Evolutionary conservation across 176 grass and related monocot species (phyloP), one percentile per base, ranked within the genome.

Genomic region (Phragmites australis): DNA sequence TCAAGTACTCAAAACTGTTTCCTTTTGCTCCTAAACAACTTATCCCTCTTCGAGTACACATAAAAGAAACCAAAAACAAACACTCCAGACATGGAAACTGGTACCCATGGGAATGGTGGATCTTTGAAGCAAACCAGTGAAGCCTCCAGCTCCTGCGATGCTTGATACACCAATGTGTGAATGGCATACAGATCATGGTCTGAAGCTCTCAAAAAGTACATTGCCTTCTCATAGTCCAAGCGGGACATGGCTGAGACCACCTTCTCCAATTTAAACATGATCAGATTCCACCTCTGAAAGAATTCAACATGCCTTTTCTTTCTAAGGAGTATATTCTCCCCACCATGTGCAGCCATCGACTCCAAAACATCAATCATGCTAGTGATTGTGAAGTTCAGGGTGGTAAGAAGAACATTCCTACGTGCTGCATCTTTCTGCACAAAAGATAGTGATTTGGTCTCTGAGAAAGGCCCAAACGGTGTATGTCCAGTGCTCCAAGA

Each of bases 281-380:
- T 87, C 72, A 95, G 72, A 83, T 99, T 99, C 92, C 92, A 95
- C 87, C 96, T 99, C 46, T 99, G 96, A 81, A 86, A 75, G 89
- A 99, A 95, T 80, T 91, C 88, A 70, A 88, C 88, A 84, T 88
- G 63, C 84, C 86, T 91, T 85, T 93, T 99, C 83, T 94, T 93
- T 68, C 90, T 87, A 52, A 91, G 86, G 53, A 99, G 81, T 78
- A 94, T 95, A 65, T 57, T 93, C 53, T 95, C 92, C 13, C 92
- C 92, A n/a, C 92, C 96, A 79, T 99, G 92, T 37, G 85, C 77
- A 4, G 60, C 81, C 92, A 99, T 88, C 0, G 90, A 94, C n/a
- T 91, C 90, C 80, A 95, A 83, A 55, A 95, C 47, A 65, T 89
- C 60, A 82, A 91, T 83, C 42, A 83, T 76, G 59, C 90, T 93